These are phyloP conservation scores for Achlya hypogyna DNA, from an alignment of 352 stramenopile species.

Conservation along the genomic window DNA sequence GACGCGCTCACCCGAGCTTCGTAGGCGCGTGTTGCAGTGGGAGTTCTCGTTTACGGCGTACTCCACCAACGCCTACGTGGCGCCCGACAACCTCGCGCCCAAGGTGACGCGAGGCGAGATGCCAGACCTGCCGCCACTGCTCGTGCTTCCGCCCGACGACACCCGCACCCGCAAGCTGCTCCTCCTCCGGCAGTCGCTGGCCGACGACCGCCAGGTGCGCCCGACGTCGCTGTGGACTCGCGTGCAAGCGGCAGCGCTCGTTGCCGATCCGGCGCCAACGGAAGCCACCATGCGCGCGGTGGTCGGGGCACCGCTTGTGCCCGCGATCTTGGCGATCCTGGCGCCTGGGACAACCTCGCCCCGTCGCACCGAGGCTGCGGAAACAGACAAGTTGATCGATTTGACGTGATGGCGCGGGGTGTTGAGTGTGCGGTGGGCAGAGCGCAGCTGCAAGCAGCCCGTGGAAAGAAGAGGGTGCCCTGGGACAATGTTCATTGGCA, in stretches of 20 bases:
- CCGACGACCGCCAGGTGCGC: neutral
- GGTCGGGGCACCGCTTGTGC: neutral
- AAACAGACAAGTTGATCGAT: neutral
- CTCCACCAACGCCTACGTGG: conserved; percentile 63
- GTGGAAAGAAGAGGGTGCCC: neutral
- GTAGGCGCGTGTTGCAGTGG: conserved; percentile 42
- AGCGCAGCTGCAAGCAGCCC: neutral
- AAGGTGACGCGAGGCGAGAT: neutral
- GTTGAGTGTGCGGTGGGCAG: no score
- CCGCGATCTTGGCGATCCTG: neutral
- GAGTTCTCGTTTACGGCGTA: conserved; percentile 74
- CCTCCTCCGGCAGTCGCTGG: neutral
- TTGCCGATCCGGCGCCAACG: neutral
- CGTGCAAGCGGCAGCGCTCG: neutral
- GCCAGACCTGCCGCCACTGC: neutral
- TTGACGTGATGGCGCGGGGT: no score
- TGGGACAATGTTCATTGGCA: neutral
- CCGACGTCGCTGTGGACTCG: neutral
- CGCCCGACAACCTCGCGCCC: conserved; percentile 1
- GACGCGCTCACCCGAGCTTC: neutral
- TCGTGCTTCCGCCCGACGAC: neutral
- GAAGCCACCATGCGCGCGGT: neutral
- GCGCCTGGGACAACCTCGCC: neutral
- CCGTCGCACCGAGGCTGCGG: neutral
- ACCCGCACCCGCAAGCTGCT: neutral